Conservation (phyloP, 495 filamentous ascomycete species). For the Aspergillus funiculosus region DNA sequence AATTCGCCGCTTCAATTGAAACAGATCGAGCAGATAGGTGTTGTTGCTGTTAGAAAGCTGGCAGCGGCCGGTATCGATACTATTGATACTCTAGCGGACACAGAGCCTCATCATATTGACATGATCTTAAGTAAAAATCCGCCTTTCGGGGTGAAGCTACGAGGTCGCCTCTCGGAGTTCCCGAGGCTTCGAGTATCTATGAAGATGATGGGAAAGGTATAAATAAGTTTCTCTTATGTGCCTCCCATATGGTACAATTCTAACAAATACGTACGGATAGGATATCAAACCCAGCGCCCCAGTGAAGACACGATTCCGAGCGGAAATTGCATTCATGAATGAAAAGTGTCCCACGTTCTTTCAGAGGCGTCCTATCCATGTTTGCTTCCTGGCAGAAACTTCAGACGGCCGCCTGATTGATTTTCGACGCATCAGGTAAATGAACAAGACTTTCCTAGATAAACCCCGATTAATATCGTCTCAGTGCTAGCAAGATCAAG, state of each 20-base stretch:
- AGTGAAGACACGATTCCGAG: slow-evolving; percentile 57
- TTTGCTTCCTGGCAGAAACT: slow-evolving; percentile 71
- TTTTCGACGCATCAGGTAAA: slow-evolving; percentile 66
- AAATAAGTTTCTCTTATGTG: slow-evolving; percentile 3
- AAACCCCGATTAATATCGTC: too few species aligned
- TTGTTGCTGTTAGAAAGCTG: slow-evolving; percentile 71
- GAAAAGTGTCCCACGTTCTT: slow-evolving; percentile 55
- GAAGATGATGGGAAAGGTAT: slow-evolving; percentile 47
- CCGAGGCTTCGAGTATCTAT: slow-evolving; percentile 63
- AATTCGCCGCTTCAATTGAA: slow-evolving; percentile 76
- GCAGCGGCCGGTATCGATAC: slow-evolving; percentile 62
- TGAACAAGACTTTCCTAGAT: neutral
- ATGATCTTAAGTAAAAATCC: slow-evolving; percentile 70
- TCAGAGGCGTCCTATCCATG: slow-evolving; percentile 53
- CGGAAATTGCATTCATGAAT: slow-evolving; percentile 69
- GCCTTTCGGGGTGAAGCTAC: slow-evolving; percentile 70
- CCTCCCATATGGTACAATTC: neutral
- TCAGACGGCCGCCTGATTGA: slow-evolving; percentile 69
- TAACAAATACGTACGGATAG: slow-evolving; percentile 26
- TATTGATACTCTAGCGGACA: slow-evolving; percentile 63
- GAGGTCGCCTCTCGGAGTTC: slow-evolving; percentile 61
- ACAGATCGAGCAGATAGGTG: slow-evolving; percentile 78
- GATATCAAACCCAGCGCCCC: slow-evolving; percentile 34
- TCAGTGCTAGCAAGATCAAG: slow-evolving; percentile 61
- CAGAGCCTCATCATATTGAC: slow-evolving; percentile 68